Evolutionary conservation across 345 rosid species (phyloP).

Genomic region (Laguncularia racemosa): DNA sequence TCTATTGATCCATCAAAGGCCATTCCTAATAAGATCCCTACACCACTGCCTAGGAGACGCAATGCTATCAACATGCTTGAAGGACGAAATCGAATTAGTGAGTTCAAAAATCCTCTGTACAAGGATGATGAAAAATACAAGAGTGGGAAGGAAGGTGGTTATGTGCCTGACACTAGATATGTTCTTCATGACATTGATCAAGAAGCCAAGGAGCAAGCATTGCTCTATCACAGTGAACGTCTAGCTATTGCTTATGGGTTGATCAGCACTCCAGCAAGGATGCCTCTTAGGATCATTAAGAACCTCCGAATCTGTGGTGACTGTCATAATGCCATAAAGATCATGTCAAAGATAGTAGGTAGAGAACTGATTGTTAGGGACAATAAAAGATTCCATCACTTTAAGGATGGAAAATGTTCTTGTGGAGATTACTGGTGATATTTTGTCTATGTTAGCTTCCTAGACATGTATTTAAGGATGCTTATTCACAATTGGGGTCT

Average conservation of each 20-base stretch:
- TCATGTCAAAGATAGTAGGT: slow-evolving; percentile 46
- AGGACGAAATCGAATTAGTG: slow-evolving; percentile 27
- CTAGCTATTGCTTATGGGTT: slow-evolving; percentile 42
- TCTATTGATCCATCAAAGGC: slow-evolving; percentile 25
- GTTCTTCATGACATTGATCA: slow-evolving; percentile 50
- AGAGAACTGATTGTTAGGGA: slow-evolving; percentile 47
- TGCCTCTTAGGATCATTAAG: slow-evolving; percentile 38
- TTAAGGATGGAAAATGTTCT: slow-evolving; percentile 41
- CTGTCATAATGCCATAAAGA: slow-evolving; percentile 44
- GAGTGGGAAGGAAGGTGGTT: slow-evolving; percentile 20
- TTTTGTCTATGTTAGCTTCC: background rate
- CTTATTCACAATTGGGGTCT: too few species aligned
- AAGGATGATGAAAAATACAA: slow-evolving; percentile 36
- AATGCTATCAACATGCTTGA: slow-evolving; percentile 33
- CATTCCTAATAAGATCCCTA: slow-evolving; percentile 19
- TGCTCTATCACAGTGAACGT: slow-evolving; percentile 44
- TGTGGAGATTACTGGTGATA: slow-evolving; percentile 47
- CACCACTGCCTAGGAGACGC: slow-evolving; percentile 22
- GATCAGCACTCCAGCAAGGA: slow-evolving; percentile 42
- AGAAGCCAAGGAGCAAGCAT: slow-evolving; percentile 46
- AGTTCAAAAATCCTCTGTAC: slow-evolving; percentile 36
- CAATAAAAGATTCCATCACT: slow-evolving; percentile 44
- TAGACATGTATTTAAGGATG: too few species aligned
- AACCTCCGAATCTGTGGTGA: slow-evolving; percentile 42
- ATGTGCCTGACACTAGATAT: slow-evolving; percentile 41